Conservation (phyloP, 1,284 basidiomycete genomes). For the Cryptococcus sp. region DNA sequence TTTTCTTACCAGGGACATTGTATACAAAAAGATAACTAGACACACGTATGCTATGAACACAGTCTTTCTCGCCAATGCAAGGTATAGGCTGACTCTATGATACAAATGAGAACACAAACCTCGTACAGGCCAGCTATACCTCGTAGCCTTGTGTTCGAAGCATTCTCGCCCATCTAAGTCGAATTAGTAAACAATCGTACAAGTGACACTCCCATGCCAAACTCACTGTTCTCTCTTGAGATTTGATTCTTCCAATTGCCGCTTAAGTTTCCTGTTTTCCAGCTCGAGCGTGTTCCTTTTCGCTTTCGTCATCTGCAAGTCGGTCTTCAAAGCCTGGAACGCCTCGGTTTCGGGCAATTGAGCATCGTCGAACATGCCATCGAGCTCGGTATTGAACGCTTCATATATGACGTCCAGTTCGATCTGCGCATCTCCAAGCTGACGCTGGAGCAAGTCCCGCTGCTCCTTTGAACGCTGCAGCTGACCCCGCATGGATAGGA, state of each 20-base stretch:
- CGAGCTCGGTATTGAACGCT: slow-evolving; percentile 89
- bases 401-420: slow-evolving; percentile 91
- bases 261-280: slow-evolving; percentile 77
- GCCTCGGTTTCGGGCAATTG: slow-evolving; percentile 75
- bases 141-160: slow-evolving; percentile 61
- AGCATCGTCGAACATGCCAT: slow-evolving; percentile 79
- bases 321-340: slow-evolving; percentile 68
- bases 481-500: slow-evolving; percentile 65
- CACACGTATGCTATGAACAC: too few relatives aligned
- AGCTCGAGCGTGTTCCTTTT: slow-evolving; percentile 67
- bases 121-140: slow-evolving; percentile 2
- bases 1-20: too few relatives aligned
- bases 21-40: too few relatives aligned
- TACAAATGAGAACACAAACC: too few relatives aligned
- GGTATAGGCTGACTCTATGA: too few relatives aligned
- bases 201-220: too few relatives aligned
- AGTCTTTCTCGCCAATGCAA: too few relatives aligned
- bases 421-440: slow-evolving; percentile 71
- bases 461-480: slow-evolving; percentile 69
- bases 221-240: slow-evolving; percentile 75
- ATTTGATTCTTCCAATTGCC: slow-evolving; percentile 69
- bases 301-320: slow-evolving; percentile 72
- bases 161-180: slow-evolving; percentile 63
- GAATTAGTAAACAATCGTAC: too few relatives aligned
- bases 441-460: slow-evolving; percentile 70